phyloP scores from a whole-genome alignment of 2,329 filamentous ascomycete species.

The Fusarium clavum region DNA sequence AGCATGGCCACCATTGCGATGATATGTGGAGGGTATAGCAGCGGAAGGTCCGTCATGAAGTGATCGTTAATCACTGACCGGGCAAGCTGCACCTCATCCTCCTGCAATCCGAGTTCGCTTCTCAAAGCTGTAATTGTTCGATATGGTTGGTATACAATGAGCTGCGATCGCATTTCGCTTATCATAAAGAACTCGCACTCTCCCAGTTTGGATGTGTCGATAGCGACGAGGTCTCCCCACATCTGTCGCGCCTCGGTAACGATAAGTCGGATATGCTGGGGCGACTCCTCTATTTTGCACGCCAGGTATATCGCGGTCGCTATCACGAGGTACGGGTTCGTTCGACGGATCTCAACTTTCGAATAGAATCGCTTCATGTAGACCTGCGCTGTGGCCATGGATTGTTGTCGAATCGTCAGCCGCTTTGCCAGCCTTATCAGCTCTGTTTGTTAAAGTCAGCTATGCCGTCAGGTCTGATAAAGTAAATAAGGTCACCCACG shows the following conservation, averaged over 20 bases:
- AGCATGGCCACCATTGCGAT: slow-evolving; percentile 90
- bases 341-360: slow-evolving; percentile 89
- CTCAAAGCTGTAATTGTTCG: slow-evolving; percentile 80
- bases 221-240: slow-evolving; percentile 82
- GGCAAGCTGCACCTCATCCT: slow-evolving; percentile 81
- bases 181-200: slow-evolving; percentile 96
- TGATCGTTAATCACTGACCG: slow-evolving; percentile 91
- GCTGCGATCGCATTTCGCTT: slow-evolving; percentile 87
- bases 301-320: slow-evolving; percentile 95
- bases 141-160: slow-evolving; percentile 93
- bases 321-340: slow-evolving; percentile 92
- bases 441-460: slow-evolving; percentile 61
- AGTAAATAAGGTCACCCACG: slow-evolving; percentile 65
- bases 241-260: slow-evolving; percentile 86
- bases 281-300: slow-evolving; percentile 97
- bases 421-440: slow-evolving; percentile 86
- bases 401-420: slow-evolving; percentile 87
- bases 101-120: slow-evolving; percentile 74
- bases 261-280: slow-evolving; percentile 93
- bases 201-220: slow-evolving; percentile 85
- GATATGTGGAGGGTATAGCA: slow-evolving; percentile 86
- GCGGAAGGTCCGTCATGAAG: slow-evolving; percentile 90
- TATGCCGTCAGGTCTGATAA: neutral
- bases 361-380: slow-evolving; percentile 96
- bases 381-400: slow-evolving; percentile 91